These are phyloP conservation scores for Metroxylon sagu DNA, from an alignment of 176 grass and related monocot genomes.

Conservation along the genomic window DNA sequence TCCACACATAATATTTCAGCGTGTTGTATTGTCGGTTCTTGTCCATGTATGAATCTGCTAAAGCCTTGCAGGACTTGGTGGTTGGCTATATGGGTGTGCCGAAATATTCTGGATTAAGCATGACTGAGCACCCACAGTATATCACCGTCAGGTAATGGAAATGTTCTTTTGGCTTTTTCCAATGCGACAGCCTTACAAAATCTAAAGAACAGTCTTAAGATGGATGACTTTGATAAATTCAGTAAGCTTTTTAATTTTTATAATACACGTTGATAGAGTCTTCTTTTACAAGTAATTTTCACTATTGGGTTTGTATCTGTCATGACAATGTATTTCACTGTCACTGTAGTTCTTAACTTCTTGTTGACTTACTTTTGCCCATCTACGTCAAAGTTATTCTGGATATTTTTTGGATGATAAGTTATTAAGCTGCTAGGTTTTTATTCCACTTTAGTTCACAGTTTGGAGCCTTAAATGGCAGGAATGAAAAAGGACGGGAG, in stretches of 20 bases:
- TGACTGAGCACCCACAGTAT: conserved; percentile 92
- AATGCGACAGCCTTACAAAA: no score
- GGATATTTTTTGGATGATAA: not conserved
- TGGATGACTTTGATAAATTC: no score
- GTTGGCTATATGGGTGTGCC: conserved; percentile 97
- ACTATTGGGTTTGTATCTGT: no score
- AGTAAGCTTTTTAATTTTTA: no score
- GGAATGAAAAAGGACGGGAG: conserved; percentile 77
- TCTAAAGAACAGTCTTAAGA: no score
- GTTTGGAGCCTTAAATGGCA: conserved; percentile 9
- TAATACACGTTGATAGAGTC: no score
- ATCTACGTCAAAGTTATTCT: no score
- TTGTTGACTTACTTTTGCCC: no score
- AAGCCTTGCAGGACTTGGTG: conserved; percentile 72
- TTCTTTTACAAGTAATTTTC: no score
- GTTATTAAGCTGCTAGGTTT: not conserved
- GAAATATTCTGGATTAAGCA: conserved; percentile 76
- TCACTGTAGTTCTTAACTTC: no score
- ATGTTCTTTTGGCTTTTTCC: not conserved
- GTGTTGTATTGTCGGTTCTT: not conserved
- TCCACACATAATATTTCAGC: no score
- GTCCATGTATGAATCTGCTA: not conserved
- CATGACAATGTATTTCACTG: no score
- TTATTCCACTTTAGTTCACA: not conserved
- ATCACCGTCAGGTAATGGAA: conserved; percentile 77